Conservation (phyloP, 1,284 basidiomycete species). For the Leccinum fallax region DNA sequence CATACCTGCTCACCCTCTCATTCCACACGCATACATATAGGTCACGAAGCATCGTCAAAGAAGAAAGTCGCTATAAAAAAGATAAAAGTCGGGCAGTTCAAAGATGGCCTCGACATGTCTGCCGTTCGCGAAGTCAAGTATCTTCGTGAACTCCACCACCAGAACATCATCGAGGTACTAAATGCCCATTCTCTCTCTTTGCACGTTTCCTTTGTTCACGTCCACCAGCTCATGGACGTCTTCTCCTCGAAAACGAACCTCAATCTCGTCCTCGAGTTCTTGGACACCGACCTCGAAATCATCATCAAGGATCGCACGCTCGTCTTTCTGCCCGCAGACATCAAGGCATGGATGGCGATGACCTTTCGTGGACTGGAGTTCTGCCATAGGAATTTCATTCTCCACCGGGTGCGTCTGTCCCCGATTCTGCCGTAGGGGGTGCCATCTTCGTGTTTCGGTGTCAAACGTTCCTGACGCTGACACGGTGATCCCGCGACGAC, state of each 20-base stretch:
- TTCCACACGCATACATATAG: slow-evolving; percentile 37
- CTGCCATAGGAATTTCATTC: slow-evolving; percentile 91
- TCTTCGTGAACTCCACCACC: slow-evolving; percentile 90
- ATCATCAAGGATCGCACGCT: slow-evolving; percentile 93
- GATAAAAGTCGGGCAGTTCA: slow-evolving; percentile 95
- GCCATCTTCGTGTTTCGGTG: slow-evolving; percentile 5
- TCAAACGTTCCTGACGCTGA: slow-evolving; percentile 11
- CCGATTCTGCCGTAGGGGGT: slow-evolving; percentile 10
- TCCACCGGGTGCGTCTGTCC: slow-evolving; percentile 78
- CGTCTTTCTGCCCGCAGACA: slow-evolving; percentile 93
- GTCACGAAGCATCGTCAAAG: slow-evolving; percentile 68
- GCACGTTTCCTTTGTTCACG: not conserved
- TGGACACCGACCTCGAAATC: slow-evolving; percentile 97
- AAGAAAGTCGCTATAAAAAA: slow-evolving; percentile 96
- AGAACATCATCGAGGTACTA: slow-evolving; percentile 89
- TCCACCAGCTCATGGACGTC: slow-evolving; percentile 87
- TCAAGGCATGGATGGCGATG: slow-evolving; percentile 99
- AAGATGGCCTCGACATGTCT: slow-evolving; percentile 98
- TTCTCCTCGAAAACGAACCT: slow-evolving; percentile 97
- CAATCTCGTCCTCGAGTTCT: slow-evolving; percentile 96
- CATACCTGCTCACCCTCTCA: not conserved
- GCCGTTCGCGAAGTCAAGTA: slow-evolving; percentile 99
- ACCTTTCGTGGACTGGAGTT: slow-evolving; percentile 95
- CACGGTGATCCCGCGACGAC: not conserved
- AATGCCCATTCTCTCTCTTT: not conserved